Evolutionary conservation across 73 alveolate genomes (phyloP), one percentile per base, ranked within the genome.

Genomic region (Loxodes magnus): DNA sequence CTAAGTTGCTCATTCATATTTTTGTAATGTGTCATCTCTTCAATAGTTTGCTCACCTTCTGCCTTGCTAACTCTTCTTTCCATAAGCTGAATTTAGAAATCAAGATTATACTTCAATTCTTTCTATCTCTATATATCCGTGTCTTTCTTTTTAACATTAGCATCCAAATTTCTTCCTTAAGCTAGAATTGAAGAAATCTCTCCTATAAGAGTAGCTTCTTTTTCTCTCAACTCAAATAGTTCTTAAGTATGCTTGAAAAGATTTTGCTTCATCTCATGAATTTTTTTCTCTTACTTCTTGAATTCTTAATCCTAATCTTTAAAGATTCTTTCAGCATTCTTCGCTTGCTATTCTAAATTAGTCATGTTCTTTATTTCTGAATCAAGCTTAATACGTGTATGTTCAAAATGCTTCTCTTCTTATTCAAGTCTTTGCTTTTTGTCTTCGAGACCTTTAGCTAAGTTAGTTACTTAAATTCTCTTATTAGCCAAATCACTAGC

Each of bases 141-240:
- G 56, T 88, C 96, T 52, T 82, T 74, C 80, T 84, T 92, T 64
- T 75, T 80, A 61, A 92, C 88, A 59, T 73, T 87, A 33, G 96
- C 88, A 64, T 92, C 80, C 36, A 92, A 77, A 61, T 87, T 87
- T 52, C 93, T 72, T 33, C 80, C 63, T 43, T 94, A 92, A 17
- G 93, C 71, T 28, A 88, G 89, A n/a, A 95, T 92, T 21, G 94
- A 95, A n/a, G 92, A 76, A 41, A 92, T 92, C 46, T 91, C 96
- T 17, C 99, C 97, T 43, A 92, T 78, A 57, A 92, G 62, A 42
- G 79, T 84, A 4, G 74, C 75, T 71, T 92, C 93, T 39, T 77
- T 85, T 23, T 82, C 93, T 43, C 99, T 76, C 42, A 88, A 71
- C 35, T 84, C 82, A 60, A 80, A 88, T 34, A 92, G 78, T 43